Conservation (phyloP, 352 stramenopile genomes). For the Pythium graminicola region DNA sequence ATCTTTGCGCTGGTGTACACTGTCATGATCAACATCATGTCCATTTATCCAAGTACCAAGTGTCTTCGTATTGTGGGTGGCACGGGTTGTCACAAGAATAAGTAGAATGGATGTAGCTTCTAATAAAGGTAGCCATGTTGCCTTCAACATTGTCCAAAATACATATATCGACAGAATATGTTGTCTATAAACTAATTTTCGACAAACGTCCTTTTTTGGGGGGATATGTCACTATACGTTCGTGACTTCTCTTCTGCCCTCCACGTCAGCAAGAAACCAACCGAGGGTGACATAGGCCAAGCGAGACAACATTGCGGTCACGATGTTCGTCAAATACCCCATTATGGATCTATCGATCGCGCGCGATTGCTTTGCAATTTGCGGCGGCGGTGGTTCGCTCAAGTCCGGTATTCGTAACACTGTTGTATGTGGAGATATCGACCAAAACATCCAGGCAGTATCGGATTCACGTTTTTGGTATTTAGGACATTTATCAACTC, state of each 20-base stretch:
- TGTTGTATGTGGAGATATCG: conserved; percentile 36
- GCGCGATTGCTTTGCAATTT: conserved; percentile 69
- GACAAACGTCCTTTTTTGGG: background rate
- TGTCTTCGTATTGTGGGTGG: conserved; percentile 33
- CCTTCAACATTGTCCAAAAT: too few species aligned
- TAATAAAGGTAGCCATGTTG: too few species aligned
- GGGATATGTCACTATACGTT: conserved; percentile 15
- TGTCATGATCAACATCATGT: conserved; percentile 31
- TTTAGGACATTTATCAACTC: conserved; percentile 68
- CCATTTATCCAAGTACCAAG: conserved; percentile 29
- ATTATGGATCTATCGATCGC: conserved; percentile 80
- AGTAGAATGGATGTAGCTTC: too few species aligned
- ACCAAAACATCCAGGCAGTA: background rate
- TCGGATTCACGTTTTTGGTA: too few species aligned
- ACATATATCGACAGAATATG: too few species aligned
- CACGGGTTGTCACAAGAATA: conserved; percentile 31
- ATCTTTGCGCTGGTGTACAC: conserved; percentile 29
- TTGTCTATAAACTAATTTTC: too few species aligned
- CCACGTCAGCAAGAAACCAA: conserved; percentile 10
- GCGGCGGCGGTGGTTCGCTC: conserved; percentile 70
- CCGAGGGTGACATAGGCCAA: background rate
- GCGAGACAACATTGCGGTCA: conserved; percentile 9
- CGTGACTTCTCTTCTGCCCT: conserved; percentile 5
- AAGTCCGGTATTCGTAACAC: conserved; percentile 85
- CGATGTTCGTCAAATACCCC: conserved; percentile 78